A percentile compares a stretch with the other conserved stretches of the same genome.
Conservation (phyloP, 2,329 filamentous ascomycete genomes). For the Colletotrichum godetiae region DNA sequence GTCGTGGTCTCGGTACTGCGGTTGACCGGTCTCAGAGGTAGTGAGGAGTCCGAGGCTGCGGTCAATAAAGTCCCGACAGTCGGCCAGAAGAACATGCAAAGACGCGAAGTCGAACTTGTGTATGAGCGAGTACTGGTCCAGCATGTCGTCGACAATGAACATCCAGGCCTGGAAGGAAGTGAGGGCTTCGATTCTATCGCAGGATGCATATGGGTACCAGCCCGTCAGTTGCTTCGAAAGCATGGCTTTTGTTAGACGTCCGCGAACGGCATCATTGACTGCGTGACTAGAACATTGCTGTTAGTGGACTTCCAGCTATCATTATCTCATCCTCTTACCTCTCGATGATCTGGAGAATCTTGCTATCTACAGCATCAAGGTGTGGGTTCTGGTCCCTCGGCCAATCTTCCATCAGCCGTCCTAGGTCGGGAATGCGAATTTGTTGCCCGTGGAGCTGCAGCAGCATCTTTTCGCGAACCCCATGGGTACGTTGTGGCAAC, state of each 20-base stretch:
- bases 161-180: slow-evolving; percentile 28
- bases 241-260: slow-evolving; percentile 29
- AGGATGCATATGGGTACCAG: slow-evolving; percentile 25
- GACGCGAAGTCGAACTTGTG: slow-evolving; percentile 14
- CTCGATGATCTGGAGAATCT: slow-evolving; percentile 19
- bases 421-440: slow-evolving; percentile 15
- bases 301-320: neutral
- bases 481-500: neutral
- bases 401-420: slow-evolving; percentile 18
- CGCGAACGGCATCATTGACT: slow-evolving; percentile 20
- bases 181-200: slow-evolving; percentile 20
- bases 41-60: slow-evolving; percentile 9
- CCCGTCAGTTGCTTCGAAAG: slow-evolving; percentile 20
- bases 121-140: slow-evolving; percentile 13
- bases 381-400: slow-evolving; percentile 12
- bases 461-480: slow-evolving; percentile 9
- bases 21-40: neutral
- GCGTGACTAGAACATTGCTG: neutral
- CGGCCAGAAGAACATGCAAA: slow-evolving; percentile 9
- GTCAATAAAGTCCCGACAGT: slow-evolving; percentile 25
- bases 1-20: slow-evolving; percentile 15
- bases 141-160: slow-evolving; percentile 30
- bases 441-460: slow-evolving; percentile 25
- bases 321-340: neutral
- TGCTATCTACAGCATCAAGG: slow-evolving; percentile 5